Percentiles rank a stretch among this genome's conserved stretches.
These are phyloP conservation scores for Pseudogymnoascus sp. DNA, from an alignment of 2,329 filamentous ascomycete genomes.

Conservation along the genomic window DNA sequence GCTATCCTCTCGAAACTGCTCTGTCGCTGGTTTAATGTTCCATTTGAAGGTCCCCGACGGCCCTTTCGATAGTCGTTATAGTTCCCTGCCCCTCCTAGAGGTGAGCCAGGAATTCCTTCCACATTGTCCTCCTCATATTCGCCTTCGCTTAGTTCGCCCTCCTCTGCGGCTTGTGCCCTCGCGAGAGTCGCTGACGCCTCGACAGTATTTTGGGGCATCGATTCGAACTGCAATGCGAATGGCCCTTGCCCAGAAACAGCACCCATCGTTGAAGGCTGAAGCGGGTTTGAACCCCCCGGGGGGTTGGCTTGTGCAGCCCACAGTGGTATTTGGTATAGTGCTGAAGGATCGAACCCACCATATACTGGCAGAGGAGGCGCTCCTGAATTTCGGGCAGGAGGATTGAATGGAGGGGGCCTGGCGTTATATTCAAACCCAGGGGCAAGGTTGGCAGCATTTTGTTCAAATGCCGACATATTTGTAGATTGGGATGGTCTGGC, in stretches of 20 bases:
- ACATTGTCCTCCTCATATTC: conserved; percentile 43
- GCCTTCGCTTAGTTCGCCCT: conserved; percentile 69
- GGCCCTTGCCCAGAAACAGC: neutral
- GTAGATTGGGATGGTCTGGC: conserved; percentile 20
- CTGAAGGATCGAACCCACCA: conserved; percentile 23
- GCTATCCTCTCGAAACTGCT: neutral
- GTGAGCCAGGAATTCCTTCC: neutral
- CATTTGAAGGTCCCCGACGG: neutral
- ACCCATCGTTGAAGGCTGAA: neutral
- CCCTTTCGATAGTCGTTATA: neutral
- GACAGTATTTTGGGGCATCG: neutral
- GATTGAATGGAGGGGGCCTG: conserved; percentile 17
- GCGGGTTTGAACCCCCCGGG: neutral
- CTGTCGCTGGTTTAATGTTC: neutral
- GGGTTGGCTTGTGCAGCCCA: neutral
- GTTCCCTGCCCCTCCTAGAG: neutral
- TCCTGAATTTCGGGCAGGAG: conserved; percentile 20
- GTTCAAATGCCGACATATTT: conserved; percentile 23
- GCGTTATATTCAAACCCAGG: neutral
- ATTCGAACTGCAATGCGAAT: neutral
- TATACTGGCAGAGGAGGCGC: conserved; percentile 25
- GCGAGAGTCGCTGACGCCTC: neutral
- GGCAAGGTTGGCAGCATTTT: conserved; percentile 16
- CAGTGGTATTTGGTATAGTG: neutral
- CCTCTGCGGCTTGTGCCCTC: conserved; percentile 40